Base-by-base conservation (phyloP, 257 asterid species). In the Ballota nigra region DNA sequence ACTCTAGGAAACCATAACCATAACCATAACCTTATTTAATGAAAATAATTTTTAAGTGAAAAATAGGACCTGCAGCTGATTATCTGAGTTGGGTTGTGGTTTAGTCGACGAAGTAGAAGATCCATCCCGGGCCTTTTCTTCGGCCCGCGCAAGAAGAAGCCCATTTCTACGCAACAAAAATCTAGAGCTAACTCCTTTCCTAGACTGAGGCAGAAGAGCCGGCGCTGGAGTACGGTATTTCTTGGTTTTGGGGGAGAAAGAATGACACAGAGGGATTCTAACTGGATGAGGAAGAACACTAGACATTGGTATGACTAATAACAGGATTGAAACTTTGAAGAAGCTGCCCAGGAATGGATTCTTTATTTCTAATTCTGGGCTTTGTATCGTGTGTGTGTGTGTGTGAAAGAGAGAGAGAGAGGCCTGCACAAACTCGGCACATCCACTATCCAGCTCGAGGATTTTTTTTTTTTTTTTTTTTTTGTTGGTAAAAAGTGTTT, bases 131-230 rank as follows among this genome's bases (percentile, higher is more conserved):
- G 92, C 89, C 61, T 85, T 81, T 3, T 88, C 91, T 67, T 91
- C 96, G 20, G 96, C 97, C 80, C 91, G 87, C 18, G 80, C 85
- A 68, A 87, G 82, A 77, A 91, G 80, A 71, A 85, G 76, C 76
- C 85, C 88, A 73, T 83, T 80, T 58, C 84, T 81, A 52, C 75
- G 81, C 75, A 78, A 72, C n/a, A 65, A 78, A 34, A 73, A 63
- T 70, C 72, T 84, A 1, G 78, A 72, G 38, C 75, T 60, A 51
- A 77, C 77, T 59, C 73, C 76, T 15, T 67, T 72, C 24, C 78
- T 71, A 62, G 83, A 45, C 4, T 41, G 86, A 36, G 63, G 57
- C 10, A 70, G 69, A 26, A 73, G 60, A 66, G 76, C 68, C 43
- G 66, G 64, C 69, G 80, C 36, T 26, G 75, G 59, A 28, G 67